Evolutionary conservation across 495 filamentous ascomycete genomes (phyloP).

Genomic region (Tricharina praecox): DNA sequence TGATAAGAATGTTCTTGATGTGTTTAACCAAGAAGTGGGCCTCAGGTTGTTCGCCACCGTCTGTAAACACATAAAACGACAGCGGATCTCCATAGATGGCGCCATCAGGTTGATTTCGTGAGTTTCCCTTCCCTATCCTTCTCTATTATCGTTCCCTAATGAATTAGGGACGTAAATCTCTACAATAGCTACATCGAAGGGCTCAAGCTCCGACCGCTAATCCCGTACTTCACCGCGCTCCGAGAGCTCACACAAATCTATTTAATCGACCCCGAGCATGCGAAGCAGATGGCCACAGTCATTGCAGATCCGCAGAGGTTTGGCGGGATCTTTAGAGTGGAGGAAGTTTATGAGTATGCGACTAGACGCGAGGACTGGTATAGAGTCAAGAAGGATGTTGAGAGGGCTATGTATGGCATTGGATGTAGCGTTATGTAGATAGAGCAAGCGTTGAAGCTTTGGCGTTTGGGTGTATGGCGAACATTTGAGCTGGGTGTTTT

Average conservation of each 20-base stretch:
- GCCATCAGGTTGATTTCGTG: constrained; percentile 80
- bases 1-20: constrained; percentile 92
- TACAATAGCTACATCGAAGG: constrained; percentile 73
- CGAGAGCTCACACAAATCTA: constrained; percentile 91
- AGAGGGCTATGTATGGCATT: constrained; percentile 94
- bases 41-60: constrained; percentile 74
- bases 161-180: constrained; percentile 69
- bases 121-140: constrained; percentile 2
- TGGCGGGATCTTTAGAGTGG: constrained; percentile 75
- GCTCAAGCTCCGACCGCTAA: constrained; percentile 63
- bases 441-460: too few relatives aligned
- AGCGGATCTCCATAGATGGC: constrained; percentile 76
- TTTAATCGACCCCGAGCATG: constrained; percentile 68
- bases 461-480: too few relatives aligned
- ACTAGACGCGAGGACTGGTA: constrained; percentile 92
- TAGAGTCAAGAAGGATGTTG: constrained; percentile 65
- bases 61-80: constrained; percentile 94
- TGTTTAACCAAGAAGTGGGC: constrained; percentile 96
- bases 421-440: constrained; percentile 71
- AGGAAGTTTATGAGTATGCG: constrained; percentile 96
- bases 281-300: constrained; percentile 85
- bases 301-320: constrained; percentile 88
- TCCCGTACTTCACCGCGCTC: constrained; percentile 80
- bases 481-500: too few relatives aligned
- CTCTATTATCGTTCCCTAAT: neutral